Percentiles rank a stretch among this genome's conserved stretches.
These are phyloP conservation scores for Fusarium illudens DNA, from an alignment of 2,329 filamentous ascomycete species.

Conservation along the genomic window DNA sequence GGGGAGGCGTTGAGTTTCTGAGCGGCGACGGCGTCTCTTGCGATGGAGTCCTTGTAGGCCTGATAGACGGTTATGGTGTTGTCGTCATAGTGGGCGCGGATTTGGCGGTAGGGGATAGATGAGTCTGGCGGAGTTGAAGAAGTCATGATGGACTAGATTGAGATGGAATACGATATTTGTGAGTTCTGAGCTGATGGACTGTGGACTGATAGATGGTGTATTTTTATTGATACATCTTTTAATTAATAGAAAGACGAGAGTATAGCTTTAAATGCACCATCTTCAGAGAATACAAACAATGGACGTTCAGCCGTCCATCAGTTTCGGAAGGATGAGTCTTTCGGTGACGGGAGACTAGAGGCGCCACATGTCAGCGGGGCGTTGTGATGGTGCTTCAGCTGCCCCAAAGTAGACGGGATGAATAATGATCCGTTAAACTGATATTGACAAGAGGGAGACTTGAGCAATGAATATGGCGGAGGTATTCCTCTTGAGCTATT, in stretches of 20 bases:
- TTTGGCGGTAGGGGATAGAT: conserved; percentile 54
- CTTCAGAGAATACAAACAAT: not conserved
- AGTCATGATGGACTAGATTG: conserved; percentile 22
- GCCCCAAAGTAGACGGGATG: not conserved
- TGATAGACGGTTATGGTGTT: conserved; percentile 69
- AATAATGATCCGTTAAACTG: not conserved
- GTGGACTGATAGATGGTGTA: accelerated
- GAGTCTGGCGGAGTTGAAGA: conserved; percentile 6
- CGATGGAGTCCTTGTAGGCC: conserved; percentile 64
- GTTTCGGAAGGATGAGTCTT: conserved; percentile 22
- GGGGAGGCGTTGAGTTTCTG: conserved; percentile 63
- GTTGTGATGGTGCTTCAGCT: conserved; percentile 1
- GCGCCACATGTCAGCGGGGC: not conserved
- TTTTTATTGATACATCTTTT: not conserved
- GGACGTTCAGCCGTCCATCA: not conserved
- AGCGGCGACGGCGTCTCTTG: conserved; percentile 57
- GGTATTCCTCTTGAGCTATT: not conserved
- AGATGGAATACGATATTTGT: not conserved
- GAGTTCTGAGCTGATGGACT: not conserved
- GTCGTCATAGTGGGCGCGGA: conserved; percentile 60
- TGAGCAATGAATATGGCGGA: not conserved
- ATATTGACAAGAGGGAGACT: not conserved
- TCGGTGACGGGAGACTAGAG: conserved; percentile 13
- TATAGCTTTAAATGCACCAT: too few relatives aligned
- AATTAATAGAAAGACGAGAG: not conserved